These are phyloP conservation scores for Pichia sp. DNA, from an alignment of 1,139 yeast genomes.

Conservation along the genomic window DNA sequence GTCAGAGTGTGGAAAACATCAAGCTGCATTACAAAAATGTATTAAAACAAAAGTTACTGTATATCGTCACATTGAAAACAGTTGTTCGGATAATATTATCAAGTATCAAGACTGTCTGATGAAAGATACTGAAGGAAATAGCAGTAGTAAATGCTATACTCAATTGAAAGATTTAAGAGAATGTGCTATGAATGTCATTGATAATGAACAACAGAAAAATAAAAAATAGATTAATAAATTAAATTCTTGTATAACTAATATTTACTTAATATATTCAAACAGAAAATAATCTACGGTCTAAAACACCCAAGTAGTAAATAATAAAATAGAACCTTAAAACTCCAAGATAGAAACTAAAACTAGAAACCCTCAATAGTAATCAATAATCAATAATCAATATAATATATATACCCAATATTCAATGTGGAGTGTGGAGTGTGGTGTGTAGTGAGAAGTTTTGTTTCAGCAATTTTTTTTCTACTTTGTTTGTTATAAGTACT, in stretches of 20 bases:
- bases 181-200: constrained; percentile 20
- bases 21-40: constrained; percentile 47
- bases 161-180: constrained; percentile 21
- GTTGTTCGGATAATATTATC: constrained; percentile 49
- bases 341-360: too few relatives aligned
- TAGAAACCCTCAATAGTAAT: not conserved
- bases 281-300: not conserved
- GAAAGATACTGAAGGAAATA: constrained; percentile 17
- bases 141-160: constrained; percentile 22
- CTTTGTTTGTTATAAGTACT: not conserved
- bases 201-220: constrained; percentile 3
- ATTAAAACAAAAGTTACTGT: constrained; percentile 57
- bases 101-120: constrained; percentile 56
- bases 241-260: not conserved
- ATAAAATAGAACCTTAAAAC: too few relatives aligned
- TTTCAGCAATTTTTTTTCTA: too few relatives aligned
- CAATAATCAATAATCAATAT: too few relatives aligned
- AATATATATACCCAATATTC: too few relatives aligned
- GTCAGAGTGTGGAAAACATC: constrained; percentile 43
- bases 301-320: too few relatives aligned
- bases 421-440: too few relatives aligned
- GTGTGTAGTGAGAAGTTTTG: too few relatives aligned
- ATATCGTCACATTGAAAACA: constrained; percentile 53
- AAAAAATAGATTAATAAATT: not conserved
- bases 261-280: too few relatives aligned